Evolutionary conservation across 352 stramenopile species (phyloP).

Genomic region (Pythium utonaiense): DNA sequence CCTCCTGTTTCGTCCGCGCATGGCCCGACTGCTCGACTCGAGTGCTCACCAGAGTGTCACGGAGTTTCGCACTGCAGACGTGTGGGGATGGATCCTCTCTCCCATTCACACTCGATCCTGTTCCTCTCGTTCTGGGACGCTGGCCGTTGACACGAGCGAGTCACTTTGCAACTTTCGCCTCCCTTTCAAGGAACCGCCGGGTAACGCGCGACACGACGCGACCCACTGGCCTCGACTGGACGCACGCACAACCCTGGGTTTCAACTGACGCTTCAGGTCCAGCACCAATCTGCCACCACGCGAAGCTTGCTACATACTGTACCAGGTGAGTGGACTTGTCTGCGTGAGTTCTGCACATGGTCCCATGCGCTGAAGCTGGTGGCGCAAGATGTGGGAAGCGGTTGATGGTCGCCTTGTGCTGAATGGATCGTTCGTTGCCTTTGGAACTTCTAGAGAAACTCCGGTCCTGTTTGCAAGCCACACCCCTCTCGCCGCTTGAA

Average conservation of each 20-base stretch:
- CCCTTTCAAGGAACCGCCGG: slow-evolving; percentile 28
- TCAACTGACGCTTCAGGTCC: background rate
- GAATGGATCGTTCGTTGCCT: background rate
- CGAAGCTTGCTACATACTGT: too few species aligned
- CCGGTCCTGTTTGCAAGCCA: background rate
- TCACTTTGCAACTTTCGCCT: slow-evolving; percentile 36
- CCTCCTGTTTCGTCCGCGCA: background rate
- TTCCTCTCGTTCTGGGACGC: background rate
- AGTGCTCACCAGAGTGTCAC: too few species aligned
- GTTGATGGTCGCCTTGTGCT: background rate
- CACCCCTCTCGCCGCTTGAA: slow-evolving; percentile 3
- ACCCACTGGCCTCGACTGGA: background rate
- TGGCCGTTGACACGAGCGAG: slow-evolving; percentile 2
- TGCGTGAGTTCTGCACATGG: background rate
- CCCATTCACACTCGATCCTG: background rate
- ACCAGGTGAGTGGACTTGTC: too few species aligned
- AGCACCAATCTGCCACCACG: background rate
- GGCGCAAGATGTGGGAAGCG: slow-evolving; percentile 1
- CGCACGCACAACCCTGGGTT: background rate
- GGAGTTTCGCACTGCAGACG: background rate
- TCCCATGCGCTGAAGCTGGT: background rate
- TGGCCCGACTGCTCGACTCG: too few species aligned
- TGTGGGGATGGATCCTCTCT: background rate
- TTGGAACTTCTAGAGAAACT: slow-evolving; percentile 12
- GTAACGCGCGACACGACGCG: slow-evolving; percentile 12